Percentiles rank a stretch among this genome's conserved stretches.
These are phyloP conservation scores for Suillus brevipes DNA, from an alignment of 768 basidiomycete species.

Conservation along the genomic window DNA sequence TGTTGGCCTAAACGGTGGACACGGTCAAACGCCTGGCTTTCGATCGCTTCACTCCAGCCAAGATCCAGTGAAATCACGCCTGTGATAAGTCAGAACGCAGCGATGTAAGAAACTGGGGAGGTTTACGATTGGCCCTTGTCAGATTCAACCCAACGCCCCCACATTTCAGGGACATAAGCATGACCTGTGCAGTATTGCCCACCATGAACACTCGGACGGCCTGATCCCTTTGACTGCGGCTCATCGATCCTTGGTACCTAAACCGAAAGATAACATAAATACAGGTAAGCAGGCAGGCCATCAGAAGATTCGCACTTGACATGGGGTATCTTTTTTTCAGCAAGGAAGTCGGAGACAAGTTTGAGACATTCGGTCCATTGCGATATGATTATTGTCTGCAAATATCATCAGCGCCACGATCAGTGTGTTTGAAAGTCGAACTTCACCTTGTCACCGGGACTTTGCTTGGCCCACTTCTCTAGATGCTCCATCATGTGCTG, in stretches of 20 bases:
- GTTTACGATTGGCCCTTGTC: slow-evolving; percentile 55
- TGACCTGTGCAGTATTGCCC: slow-evolving; percentile 53
- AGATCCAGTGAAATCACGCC: slow-evolving; percentile 61
- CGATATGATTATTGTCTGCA: slow-evolving; percentile 61
- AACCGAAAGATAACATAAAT: slow-evolving; percentile 2
- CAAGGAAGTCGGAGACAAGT: slow-evolving; percentile 64
- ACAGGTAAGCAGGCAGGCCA: neutral
- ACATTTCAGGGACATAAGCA: slow-evolving; percentile 66
- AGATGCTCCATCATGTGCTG: slow-evolving; percentile 65
- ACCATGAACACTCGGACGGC: slow-evolving; percentile 63
- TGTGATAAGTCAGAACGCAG: slow-evolving; percentile 6
- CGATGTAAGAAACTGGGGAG: neutral
- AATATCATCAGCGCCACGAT: slow-evolving; percentile 5
- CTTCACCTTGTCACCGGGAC: slow-evolving; percentile 62
- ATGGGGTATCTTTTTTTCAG: slow-evolving; percentile 48
- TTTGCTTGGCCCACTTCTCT: slow-evolving; percentile 40
- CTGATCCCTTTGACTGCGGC: slow-evolving; percentile 47
- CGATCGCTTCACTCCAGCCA: slow-evolving; percentile 64
- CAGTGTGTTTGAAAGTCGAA: neutral
- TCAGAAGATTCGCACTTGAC: slow-evolving; percentile 45
- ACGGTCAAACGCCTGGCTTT: slow-evolving; percentile 59
- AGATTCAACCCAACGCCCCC: slow-evolving; percentile 58
- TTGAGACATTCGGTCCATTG: slow-evolving; percentile 70
- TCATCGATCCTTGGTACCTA: slow-evolving; percentile 67
- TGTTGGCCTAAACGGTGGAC: slow-evolving; percentile 60